phyloP scores from a whole-genome alignment of 1,284 basidiomycete genomes.

The Waitea zeae region DNA sequence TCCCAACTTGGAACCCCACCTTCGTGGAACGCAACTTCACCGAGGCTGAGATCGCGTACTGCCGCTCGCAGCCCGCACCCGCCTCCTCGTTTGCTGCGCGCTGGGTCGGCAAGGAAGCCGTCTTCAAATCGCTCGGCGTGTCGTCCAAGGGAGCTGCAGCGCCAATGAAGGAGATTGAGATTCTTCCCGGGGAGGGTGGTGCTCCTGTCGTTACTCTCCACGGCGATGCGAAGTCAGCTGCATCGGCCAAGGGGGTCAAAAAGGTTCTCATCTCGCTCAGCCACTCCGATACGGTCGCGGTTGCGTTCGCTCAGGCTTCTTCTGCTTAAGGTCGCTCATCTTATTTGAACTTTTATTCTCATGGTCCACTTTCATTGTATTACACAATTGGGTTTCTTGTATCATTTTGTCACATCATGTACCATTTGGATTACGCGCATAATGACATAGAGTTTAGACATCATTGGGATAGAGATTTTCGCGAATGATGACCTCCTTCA shows the following conservation, averaged over 20 bases:
- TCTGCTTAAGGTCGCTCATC: too few species aligned
- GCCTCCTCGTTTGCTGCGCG: slow-evolving; percentile 87
- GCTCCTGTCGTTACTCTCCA: slow-evolving; percentile 63
- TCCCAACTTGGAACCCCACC: slow-evolving; percentile 80
- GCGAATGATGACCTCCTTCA: slow-evolving; percentile 30
- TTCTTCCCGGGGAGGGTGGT: slow-evolving; percentile 56
- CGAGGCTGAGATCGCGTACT: slow-evolving; percentile 75
- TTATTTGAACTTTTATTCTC: too few species aligned
- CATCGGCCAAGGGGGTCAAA: slow-evolving; percentile 56
- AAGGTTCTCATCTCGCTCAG: slow-evolving; percentile 76
- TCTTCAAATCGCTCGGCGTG: slow-evolving; percentile 94
- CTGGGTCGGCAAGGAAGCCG: slow-evolving; percentile 96
- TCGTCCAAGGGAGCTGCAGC: slow-evolving; percentile 85
- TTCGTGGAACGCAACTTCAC: slow-evolving; percentile 94
- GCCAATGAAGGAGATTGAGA: slow-evolving; percentile 93
- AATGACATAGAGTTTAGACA: background rate
- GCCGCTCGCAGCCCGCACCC: slow-evolving; percentile 73
- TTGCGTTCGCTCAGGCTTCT: slow-evolving; percentile 65
- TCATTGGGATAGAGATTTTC: slow-evolving; percentile 27
- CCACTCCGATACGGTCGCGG: slow-evolving; percentile 78
- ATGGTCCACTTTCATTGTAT: too few species aligned
- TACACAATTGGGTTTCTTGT: too few species aligned
- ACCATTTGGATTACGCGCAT: too few species aligned
- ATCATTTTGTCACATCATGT: too few species aligned
- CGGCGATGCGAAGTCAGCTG: slow-evolving; percentile 70